Conservation (phyloP, 495 filamentous ascomycete species). For the Pyrenopolyporus hunteri region DNA sequence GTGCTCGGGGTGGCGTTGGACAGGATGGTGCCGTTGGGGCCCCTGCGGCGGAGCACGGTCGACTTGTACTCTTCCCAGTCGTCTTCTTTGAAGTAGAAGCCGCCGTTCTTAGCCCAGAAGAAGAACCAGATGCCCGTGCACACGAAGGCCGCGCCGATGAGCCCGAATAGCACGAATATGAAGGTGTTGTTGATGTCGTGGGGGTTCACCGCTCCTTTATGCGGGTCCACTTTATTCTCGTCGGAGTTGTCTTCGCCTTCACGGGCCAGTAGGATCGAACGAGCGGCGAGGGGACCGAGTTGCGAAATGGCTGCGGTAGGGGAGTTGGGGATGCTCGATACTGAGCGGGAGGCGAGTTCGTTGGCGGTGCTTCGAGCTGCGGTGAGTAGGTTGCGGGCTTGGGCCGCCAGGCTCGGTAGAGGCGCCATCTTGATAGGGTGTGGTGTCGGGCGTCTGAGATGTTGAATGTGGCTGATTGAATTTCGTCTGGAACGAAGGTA, state of each 20-base stretch:
- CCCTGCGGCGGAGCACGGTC: constrained; percentile 90
- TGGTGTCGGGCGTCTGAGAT: neutral
- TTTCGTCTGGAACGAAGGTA: constrained; percentile 10
- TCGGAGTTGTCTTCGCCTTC: constrained; percentile 26
- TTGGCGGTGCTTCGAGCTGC: constrained; percentile 25
- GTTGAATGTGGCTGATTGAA: constrained; percentile 1
- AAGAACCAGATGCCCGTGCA: constrained; percentile 91
- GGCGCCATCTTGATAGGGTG: constrained; percentile 36
- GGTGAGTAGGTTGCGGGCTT: constrained; percentile 37
- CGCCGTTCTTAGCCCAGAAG: constrained; percentile 96
- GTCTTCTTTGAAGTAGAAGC: constrained; percentile 79
- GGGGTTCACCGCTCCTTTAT: constrained; percentile 63
- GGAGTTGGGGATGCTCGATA: constrained; percentile 9
- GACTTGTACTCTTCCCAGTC: constrained; percentile 99
- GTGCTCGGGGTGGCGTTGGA: constrained; percentile 82
- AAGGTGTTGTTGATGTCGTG: constrained; percentile 81
- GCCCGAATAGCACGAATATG: constrained; percentile 81
- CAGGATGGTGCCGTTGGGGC: constrained; percentile 82
- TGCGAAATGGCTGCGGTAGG: constrained; percentile 10
- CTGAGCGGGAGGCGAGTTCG: constrained; percentile 20
- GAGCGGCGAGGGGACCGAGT: constrained; percentile 52
- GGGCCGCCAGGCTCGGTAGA: constrained; percentile 36
- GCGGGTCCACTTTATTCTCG: constrained; percentile 39
- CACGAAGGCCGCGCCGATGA: constrained; percentile 81
- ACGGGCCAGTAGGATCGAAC: constrained; percentile 48